Evolutionary conservation across 805 yeast genomes (phyloP), one percentile per base, ranked within the genome.

Genomic region (Yamadazyma olivae): DNA sequence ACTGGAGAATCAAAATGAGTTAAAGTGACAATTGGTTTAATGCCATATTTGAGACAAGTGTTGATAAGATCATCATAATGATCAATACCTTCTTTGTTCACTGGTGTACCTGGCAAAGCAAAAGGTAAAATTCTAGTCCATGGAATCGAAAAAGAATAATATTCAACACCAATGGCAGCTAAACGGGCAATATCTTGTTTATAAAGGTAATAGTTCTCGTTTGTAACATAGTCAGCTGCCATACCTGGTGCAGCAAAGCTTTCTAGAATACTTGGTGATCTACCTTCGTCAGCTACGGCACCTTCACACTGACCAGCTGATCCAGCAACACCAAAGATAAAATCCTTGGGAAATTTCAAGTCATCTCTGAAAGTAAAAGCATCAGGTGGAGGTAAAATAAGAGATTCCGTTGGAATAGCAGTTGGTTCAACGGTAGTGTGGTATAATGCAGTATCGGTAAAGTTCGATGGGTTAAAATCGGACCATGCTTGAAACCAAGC

Each of bases 291-390:
- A 18, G 54, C 53, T 19, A 53, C 50, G 6, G 67, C 64, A 16
- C 66, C 67, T 46, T 61, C 67, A 30, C 59, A 51, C 45, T 61
- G 68, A 17, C 55, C 50, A 12, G 64, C 61, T 14, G 64, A 53
- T 10, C 61, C 54, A 9, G 62, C 62, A 39, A 57, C 57, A 3
- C 66, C 66, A 43, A 48, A 38, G 20, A 51, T 19, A 20, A 53
- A 52, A 13, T 29, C 46, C 15, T 26, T 16, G 9, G 53, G 50
- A 26, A 41, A 49, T 24, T 37, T 44, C 41, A 47, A 38, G 15
- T 35, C 29, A 23, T 36, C 34, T 15, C 35, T 44, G 28, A 46
- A 49, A 5, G 29, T 15, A 28, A 44, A 48, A 12, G 40, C 32
- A 23, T 49, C 54, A 4, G 37, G 36, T 9, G 54, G 54, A 12